These are phyloP conservation scores for Macadamia integrifolia DNA, from an alignment of 164 flowering plant species.

Conservation along the genomic window DNA sequence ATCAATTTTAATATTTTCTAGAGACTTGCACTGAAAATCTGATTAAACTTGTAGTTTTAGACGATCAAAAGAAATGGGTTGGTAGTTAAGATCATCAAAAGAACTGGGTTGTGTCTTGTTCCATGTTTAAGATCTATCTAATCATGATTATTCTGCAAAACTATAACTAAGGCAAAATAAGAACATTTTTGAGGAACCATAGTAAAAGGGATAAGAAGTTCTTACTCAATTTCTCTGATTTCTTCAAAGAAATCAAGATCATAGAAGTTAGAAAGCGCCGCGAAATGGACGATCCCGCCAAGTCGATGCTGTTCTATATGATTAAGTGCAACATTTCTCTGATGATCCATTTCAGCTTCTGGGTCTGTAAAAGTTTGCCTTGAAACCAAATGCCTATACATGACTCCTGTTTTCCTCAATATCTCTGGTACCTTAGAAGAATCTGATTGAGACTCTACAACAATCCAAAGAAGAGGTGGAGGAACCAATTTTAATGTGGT, in stretches of 20 bases:
- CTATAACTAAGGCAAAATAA: not conserved
- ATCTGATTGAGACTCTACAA: slow-evolving; percentile 50
- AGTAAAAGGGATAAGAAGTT: not conserved
- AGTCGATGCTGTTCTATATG: slow-evolving; percentile 88
- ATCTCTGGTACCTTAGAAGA: slow-evolving; percentile 46
- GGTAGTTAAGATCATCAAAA: too few species aligned
- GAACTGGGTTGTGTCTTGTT: too few species aligned
- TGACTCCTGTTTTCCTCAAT: slow-evolving; percentile 66
- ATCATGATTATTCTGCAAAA: not conserved
- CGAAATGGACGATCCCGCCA: slow-evolving; percentile 85
- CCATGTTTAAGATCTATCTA: too few species aligned
- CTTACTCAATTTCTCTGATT: slow-evolving; percentile 76
- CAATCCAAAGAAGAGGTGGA: slow-evolving; percentile 81
- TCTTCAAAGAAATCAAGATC: slow-evolving; percentile 72
- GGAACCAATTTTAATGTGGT: slow-evolving; percentile 59
- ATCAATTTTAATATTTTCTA: too few species aligned
- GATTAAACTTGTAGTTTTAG: not conserved
- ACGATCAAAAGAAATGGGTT: too few species aligned
- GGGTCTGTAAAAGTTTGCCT: slow-evolving; percentile 62
- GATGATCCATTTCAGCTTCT: slow-evolving; percentile 56
- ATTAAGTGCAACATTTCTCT: slow-evolving; percentile 68
- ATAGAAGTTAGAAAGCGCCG: slow-evolving; percentile 55
- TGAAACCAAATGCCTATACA: slow-evolving; percentile 88
- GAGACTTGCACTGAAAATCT: too few species aligned
- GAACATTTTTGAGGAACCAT: not conserved